phyloP scores from a whole-genome alignment of 2,329 filamentous ascomycete species.

The Neodidymelliopsis sp. region DNA sequence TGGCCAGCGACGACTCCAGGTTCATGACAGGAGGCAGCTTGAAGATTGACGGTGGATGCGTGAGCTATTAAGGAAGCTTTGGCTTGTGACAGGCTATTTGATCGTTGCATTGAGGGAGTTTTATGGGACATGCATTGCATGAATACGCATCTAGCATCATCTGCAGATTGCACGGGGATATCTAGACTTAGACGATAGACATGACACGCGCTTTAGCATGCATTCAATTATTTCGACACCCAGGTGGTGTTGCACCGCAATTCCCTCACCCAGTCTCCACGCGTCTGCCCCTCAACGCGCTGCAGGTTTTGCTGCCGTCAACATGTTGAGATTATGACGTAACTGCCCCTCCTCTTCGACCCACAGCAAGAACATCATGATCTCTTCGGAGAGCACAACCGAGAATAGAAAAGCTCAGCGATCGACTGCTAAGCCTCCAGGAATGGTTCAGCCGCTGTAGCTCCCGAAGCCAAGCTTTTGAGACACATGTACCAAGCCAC shows the following conservation, averaged over 20 bases:
- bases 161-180: slow-evolving; percentile 15
- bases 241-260: slow-evolving; percentile 9
- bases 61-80: slow-evolving; percentile 32
- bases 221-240: slow-evolving; percentile 7
- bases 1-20: slow-evolving; percentile 50
- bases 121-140: slow-evolving; percentile 22
- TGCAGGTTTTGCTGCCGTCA: slow-evolving; percentile 7
- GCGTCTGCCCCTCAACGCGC: slow-evolving; percentile 6
- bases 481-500: background rate
- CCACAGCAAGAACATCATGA: slow-evolving; percentile 9
- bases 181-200: slow-evolving; percentile 20
- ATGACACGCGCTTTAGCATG: slow-evolving; percentile 9
- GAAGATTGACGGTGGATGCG: slow-evolving; percentile 46
- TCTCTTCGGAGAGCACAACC: slow-evolving; percentile 5
- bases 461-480: slow-evolving; percentile 9
- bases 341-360: slow-evolving; percentile 8
- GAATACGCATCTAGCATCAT: slow-evolving; percentile 17
- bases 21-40: slow-evolving; percentile 50
- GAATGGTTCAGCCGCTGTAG: slow-evolving; percentile 1
- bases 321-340: slow-evolving; percentile 9
- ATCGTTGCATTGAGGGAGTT: slow-evolving; percentile 32
- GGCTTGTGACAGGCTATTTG: background rate
- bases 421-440: slow-evolving; percentile 13
- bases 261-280: background rate
- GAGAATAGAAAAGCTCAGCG: slow-evolving; percentile 6